Conservation (phyloP, 179 eudicot species). For the Silene coronaria region DNA sequence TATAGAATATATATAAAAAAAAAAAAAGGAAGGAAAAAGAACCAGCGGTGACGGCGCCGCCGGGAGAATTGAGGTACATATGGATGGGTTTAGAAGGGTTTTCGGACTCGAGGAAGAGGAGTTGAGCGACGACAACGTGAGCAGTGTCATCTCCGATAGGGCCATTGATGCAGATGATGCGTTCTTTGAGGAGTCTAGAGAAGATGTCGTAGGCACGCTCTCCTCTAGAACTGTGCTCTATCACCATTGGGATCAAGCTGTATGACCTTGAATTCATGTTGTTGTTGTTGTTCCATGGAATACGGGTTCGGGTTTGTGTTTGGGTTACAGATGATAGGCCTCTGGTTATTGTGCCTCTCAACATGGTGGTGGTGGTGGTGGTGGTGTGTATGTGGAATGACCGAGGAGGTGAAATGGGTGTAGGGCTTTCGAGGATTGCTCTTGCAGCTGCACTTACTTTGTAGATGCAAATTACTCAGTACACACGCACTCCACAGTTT, state of each 20-base stretch:
- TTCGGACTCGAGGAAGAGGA: slow-evolving; percentile 83
- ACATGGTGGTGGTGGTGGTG: neutral
- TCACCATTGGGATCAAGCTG: slow-evolving; percentile 82
- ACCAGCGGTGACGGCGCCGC: slow-evolving; percentile 96
- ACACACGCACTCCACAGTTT: too few relatives aligned
- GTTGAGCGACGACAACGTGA: slow-evolving; percentile 90
- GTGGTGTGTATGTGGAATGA: neutral
- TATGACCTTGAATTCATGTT: slow-evolving; percentile 14
- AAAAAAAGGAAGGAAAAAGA: neutral
- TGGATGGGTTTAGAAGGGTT: slow-evolving; percentile 84
- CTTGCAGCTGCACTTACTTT: too few relatives aligned
- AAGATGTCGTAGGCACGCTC: slow-evolving; percentile 92
- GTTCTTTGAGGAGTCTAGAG: slow-evolving; percentile 81
- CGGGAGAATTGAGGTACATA: slow-evolving; percentile 93
- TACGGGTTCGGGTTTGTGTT: neutral
- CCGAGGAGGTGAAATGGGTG: neutral
- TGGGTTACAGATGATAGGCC: neutral
- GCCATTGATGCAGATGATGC: slow-evolving; percentile 85
- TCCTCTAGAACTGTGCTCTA: slow-evolving; percentile 85
- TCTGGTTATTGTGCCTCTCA: neutral
- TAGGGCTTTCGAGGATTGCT: too few relatives aligned
- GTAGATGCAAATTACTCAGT: too few relatives aligned
- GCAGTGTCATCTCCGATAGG: slow-evolving; percentile 82
- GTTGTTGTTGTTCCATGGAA: neutral
- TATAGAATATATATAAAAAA: neutral